Evolutionary conservation across 129 eudicot genomes (phyloP), one percentile per base, ranked within the genome.

Genomic region (carrot (Daucus carota)): DNA sequence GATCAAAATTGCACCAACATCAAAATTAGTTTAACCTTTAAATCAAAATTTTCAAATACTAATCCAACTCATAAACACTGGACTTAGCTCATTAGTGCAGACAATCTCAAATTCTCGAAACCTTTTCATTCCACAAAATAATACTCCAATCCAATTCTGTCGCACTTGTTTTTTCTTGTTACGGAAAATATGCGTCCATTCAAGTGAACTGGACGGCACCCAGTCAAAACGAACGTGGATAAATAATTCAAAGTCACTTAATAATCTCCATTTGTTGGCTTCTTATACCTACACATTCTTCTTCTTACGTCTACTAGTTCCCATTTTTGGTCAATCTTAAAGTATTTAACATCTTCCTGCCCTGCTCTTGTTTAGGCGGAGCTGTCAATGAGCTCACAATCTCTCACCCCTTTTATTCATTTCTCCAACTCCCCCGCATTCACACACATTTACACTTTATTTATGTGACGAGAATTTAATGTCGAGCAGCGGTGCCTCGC

Each of bases 311-410:
- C 65, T 57, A n/a, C 31, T n/a, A 57, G 65, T 57, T 57, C 65
- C 65, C 65, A 57, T 20, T 26, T 12, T 57, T 57, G 9, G 65
- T 57, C 65, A n/a, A 57, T n/a, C 60, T 52, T 52, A 45, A 76
- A 73, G n/a, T 65, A 38, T 28, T 78, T 57, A 72, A 71, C 74
- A 22, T 45, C 54, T 31, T 40, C 72, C 63, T 76, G 28, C 78
- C 36, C 38, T 63, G 50, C 32, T 45, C 48, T 45, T 45, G 48
- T 57, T 13, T 38, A n/a, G 82, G 74, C 76, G 81, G 81, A 82
- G 83, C 80, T 80, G 77, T 84, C 85, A 84, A 78, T 75, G 73
- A 80, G 31, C 76, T 78, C 86, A 80, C 69, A 80, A 74, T 44
- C 36, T 73, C 73, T 5, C 41, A 6, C 41, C 41, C 80, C 66